Conservation (phyloP, 768 basidiomycete genomes). For the Boletus bicolor region DNA sequence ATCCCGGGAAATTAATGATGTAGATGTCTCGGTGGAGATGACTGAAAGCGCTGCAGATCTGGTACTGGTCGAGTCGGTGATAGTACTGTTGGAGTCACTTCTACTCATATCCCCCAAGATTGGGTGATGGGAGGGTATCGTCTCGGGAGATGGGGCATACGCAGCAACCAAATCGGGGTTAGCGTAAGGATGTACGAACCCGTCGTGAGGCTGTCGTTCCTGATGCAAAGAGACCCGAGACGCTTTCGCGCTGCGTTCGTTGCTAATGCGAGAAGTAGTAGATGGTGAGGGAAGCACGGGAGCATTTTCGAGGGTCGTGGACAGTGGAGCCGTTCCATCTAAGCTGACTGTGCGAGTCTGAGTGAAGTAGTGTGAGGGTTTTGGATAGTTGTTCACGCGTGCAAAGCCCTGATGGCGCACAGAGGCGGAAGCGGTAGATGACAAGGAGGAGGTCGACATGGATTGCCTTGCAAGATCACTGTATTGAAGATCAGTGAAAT, state of each 20-base stretch:
- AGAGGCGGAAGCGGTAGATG: constrained; percentile 21
- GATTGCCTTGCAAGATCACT: constrained; percentile 63
- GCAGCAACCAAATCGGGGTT: constrained; percentile 64
- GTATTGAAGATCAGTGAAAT: constrained; percentile 3
- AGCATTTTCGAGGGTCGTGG: neutral
- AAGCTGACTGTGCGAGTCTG: constrained; percentile 7
- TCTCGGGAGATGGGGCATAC: constrained; percentile 32
- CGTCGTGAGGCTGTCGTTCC: constrained; percentile 33
- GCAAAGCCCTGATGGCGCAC: constrained; percentile 41
- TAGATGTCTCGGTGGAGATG: constrained; percentile 35
- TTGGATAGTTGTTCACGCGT: constrained; percentile 20
- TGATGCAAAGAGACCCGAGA: constrained; percentile 30
- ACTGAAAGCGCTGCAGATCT: constrained; percentile 36
- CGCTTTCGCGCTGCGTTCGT: constrained; percentile 13
- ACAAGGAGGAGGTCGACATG: constrained; percentile 53
- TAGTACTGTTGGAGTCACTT: constrained; percentile 52
- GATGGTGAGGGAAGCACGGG: constrained; percentile 8
- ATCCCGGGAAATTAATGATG: constrained; percentile 24
- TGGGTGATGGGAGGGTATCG: constrained; percentile 28
- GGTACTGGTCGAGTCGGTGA: constrained; percentile 44
- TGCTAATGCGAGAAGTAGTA: constrained; percentile 7
- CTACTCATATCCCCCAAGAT: constrained; percentile 35
- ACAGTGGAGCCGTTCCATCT: constrained; percentile 7
- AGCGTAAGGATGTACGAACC: constrained; percentile 70
- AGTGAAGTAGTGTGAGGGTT: constrained; percentile 4